These are phyloP conservation scores for Hymenoscyphus fructigenus DNA, from an alignment of 2,329 filamentous ascomycete genomes.

Conservation along the genomic window DNA sequence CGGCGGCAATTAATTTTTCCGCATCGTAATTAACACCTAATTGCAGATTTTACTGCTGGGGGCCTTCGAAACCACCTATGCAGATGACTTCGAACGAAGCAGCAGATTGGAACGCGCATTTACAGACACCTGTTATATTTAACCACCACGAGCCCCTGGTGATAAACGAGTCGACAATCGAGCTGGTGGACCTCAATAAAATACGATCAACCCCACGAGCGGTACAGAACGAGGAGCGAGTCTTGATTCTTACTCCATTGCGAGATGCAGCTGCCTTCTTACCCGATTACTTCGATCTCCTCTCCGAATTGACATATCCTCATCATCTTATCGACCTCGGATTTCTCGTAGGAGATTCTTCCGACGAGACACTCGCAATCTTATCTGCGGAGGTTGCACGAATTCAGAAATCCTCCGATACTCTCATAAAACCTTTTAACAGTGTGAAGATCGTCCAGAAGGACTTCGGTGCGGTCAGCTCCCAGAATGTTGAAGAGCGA, in stretches of 20 bases:
- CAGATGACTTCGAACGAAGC: slow-evolving; percentile 92
- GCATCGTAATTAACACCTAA: slow-evolving; percentile 21
- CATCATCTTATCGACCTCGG: slow-evolving; percentile 93
- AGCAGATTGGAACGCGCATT: slow-evolving; percentile 81
- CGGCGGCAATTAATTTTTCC: background rate
- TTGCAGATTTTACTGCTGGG: slow-evolving; percentile 92
- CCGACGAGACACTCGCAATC: slow-evolving; percentile 86
- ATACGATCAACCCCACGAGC: slow-evolving; percentile 81
- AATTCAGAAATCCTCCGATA: slow-evolving; percentile 78
- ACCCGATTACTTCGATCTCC: slow-evolving; percentile 87
- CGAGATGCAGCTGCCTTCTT: slow-evolving; percentile 84
- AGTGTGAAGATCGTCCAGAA: slow-evolving; percentile 87
- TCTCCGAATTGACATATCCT: slow-evolving; percentile 87
- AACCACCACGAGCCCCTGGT: slow-evolving; percentile 90
- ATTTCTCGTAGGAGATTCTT: slow-evolving; percentile 90
- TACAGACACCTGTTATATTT: slow-evolving; percentile 91
- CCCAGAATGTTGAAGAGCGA: slow-evolving; percentile 77
- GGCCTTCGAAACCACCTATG: slow-evolving; percentile 92
- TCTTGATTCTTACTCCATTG: slow-evolving; percentile 89
- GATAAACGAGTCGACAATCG: slow-evolving; percentile 77
- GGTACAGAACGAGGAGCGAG: slow-evolving; percentile 74
- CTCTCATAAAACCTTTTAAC: slow-evolving; percentile 70
- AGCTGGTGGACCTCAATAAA: slow-evolving; percentile 79
- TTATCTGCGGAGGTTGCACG: slow-evolving; percentile 82
- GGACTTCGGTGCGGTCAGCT: slow-evolving; percentile 65